Conservation (phyloP, 108 stramenopile genomes). For the Pseudonitzschia multiseries region DNA sequence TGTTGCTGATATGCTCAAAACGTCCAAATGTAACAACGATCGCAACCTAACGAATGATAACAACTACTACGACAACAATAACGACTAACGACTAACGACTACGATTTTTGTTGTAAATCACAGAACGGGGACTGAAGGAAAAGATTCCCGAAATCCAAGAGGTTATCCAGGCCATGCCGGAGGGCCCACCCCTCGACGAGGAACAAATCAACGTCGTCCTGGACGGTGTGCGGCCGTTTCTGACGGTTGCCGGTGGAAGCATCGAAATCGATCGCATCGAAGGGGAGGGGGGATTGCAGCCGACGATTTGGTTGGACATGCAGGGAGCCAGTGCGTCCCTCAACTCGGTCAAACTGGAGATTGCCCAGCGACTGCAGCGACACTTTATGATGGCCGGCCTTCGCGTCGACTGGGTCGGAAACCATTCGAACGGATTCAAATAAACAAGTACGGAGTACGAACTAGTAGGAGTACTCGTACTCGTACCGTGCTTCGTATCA, state of each 20-base stretch:
- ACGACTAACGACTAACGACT: too few relatives aligned
- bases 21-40: too few relatives aligned
- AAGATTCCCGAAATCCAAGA: constrained; percentile 96
- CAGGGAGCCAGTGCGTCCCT: constrained; percentile 81
- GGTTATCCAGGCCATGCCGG: constrained; percentile 93
- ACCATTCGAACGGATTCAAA: not conserved
- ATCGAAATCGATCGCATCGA: constrained; percentile 72
- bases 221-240: constrained; percentile 94
- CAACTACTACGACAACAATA: too few relatives aligned
- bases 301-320: constrained; percentile 88
- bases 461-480: too few relatives aligned
- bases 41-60: too few relatives aligned
- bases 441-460: too few relatives aligned
- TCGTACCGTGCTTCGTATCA: too few relatives aligned
- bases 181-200: constrained; percentile 80
- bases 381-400: constrained; percentile 94
- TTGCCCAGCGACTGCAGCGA: constrained; percentile 92
- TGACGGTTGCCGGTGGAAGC: constrained; percentile 91
- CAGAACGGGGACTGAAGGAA: constrained; percentile 14
- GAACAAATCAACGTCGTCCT: constrained; percentile 83
- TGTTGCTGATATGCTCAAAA: not conserved
- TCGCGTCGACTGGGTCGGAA: constrained; percentile 71
- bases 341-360: constrained; percentile 93
- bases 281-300: constrained; percentile 82
- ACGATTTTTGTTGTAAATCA: too few relatives aligned